A percentile compares a stretch with the other conserved stretches of the same genome.
Conservation (phyloP, 176 grass and related monocot genomes). For the Ananas comosus region DNA sequence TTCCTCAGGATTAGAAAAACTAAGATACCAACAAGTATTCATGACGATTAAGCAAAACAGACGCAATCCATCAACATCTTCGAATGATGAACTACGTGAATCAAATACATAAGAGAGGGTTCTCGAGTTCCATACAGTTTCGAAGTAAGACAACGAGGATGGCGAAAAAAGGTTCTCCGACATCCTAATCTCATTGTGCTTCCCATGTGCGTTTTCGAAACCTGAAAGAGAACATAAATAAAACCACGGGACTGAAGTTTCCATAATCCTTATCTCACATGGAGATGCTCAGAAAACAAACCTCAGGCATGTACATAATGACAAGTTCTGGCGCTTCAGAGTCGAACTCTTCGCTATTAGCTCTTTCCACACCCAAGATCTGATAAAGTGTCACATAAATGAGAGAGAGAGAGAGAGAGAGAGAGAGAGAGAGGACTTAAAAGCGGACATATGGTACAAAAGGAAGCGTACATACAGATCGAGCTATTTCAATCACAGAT, state of each 20-base stretch:
- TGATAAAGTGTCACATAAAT: constrained; percentile 21
- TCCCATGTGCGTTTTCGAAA: constrained; percentile 98
- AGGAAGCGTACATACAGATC: constrained; percentile 49
- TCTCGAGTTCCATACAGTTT: constrained; percentile 45
- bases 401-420: constrained; percentile 8
- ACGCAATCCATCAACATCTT: background rate
- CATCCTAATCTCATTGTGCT: constrained; percentile 91
- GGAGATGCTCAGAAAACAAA: constrained; percentile 9
- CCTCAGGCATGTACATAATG: constrained; percentile 98
- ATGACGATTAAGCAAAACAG: background rate
- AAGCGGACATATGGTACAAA: constrained; percentile 7
- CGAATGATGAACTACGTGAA: background rate
- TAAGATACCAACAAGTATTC: background rate
- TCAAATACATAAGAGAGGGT: background rate
- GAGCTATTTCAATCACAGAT: constrained; percentile 89
- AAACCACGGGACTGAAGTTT: constrained; percentile 10
- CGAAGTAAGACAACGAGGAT: constrained; percentile 57
- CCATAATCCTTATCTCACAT: background rate
- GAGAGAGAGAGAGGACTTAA: background rate
- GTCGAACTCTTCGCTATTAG: constrained; percentile 94
- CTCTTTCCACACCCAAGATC: constrained; percentile 60
- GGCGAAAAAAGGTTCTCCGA: constrained; percentile 63
- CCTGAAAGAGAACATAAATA: constrained; percentile 27
- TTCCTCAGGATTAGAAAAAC: constrained; percentile 17
- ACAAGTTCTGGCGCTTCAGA: constrained; percentile 38